phyloP scores from a whole-genome alignment of 1,284 basidiomycete genomes.

The Retiboletus fuscus region DNA sequence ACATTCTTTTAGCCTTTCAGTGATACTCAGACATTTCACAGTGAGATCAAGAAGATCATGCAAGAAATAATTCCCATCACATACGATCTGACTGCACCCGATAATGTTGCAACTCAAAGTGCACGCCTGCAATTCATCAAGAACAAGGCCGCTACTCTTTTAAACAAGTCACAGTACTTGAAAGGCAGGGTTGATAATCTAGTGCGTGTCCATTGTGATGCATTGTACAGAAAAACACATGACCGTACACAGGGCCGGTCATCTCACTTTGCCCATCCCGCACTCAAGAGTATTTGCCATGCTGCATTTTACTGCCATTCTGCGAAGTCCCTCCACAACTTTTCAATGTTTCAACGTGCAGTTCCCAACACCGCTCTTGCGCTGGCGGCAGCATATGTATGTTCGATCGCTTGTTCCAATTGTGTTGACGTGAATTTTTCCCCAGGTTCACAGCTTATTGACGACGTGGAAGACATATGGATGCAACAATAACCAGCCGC shows the following conservation, averaged over 20 bases:
- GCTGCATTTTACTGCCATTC: not conserved
- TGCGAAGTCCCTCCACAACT: not conserved
- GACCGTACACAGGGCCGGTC: not conserved
- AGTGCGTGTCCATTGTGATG: not conserved
- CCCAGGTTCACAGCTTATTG: not conserved
- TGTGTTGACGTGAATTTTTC: not conserved
- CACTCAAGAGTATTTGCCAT: constrained; percentile 7
- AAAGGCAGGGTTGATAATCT: not conserved
- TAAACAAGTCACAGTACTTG: not conserved
- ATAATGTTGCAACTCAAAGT: not conserved
- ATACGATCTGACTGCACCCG: not conserved
- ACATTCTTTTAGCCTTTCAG: constrained; percentile 1
- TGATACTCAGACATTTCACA: constrained; percentile 4
- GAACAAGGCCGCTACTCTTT: not conserved
- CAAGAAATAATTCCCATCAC: constrained; percentile 2
- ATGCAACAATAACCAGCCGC: not conserved
- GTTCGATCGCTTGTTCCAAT: not conserved
- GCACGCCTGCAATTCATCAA: constrained; percentile 4
- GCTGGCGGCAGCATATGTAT: constrained; percentile 9
- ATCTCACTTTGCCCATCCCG: not conserved
- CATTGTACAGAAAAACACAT: not conserved
- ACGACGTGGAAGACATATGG: not conserved
- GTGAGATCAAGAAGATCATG: constrained; percentile 14
- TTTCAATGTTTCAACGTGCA: not conserved
- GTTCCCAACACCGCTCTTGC: not conserved